phyloP scores from a whole-genome alignment of 169 alveolate species.

The Cryptosporidium tyzzeri region DNA sequence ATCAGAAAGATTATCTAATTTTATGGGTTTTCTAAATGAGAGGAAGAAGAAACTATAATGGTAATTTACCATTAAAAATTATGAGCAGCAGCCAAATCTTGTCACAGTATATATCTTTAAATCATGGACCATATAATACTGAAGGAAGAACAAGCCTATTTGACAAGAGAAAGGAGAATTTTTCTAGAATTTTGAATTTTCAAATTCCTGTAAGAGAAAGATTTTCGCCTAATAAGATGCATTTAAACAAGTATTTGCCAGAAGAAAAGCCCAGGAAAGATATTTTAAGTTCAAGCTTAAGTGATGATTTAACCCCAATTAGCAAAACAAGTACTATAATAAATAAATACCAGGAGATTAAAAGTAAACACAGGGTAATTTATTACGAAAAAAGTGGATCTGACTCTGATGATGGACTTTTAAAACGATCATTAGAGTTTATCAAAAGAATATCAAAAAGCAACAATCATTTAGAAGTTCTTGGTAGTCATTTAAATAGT shows the following conservation, averaged over 20 bases:
- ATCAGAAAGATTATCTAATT: background rate
- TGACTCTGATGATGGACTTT: background rate
- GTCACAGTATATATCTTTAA: constrained; percentile 32
- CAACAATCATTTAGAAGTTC: constrained; percentile 35
- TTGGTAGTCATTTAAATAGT: constrained; percentile 52
- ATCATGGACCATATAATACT: constrained; percentile 27
- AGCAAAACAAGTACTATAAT: background rate
- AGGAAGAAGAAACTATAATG: constrained; percentile 24
- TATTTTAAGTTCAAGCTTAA: background rate
- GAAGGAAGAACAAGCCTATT: background rate
- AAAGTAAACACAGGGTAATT: constrained; percentile 18
- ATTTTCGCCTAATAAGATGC: background rate
- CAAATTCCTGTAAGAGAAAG: background rate
- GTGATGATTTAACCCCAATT: background rate
- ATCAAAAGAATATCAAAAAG: constrained; percentile 11
- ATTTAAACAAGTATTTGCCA: background rate
- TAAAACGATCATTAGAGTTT: constrained; percentile 43
- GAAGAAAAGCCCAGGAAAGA: background rate
- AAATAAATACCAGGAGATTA: background rate
- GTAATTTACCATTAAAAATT: constrained; percentile 57
- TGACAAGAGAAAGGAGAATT: background rate
- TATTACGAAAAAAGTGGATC: constrained; percentile 8
- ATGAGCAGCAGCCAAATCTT: constrained; percentile 25
- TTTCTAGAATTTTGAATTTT: background rate
- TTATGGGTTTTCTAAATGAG: background rate